These are phyloP conservation scores for Apiotrichum sp. DNA, from an alignment of 1,284 basidiomycete genomes.

Conservation along the genomic window DNA sequence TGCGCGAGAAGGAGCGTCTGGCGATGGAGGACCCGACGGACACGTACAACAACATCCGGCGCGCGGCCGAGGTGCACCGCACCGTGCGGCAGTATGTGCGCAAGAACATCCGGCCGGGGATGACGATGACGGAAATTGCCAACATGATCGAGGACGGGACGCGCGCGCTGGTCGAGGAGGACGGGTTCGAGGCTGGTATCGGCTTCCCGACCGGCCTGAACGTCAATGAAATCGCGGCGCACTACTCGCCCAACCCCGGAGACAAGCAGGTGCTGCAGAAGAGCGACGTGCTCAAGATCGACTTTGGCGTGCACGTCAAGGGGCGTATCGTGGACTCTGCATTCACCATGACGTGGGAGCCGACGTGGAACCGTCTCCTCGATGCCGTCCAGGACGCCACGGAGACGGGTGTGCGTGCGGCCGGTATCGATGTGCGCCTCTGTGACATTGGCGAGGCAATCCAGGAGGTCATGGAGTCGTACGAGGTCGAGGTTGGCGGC, in stretches of 20 bases:
- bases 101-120: conserved; percentile 81
- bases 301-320: conserved; percentile 94
- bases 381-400: conserved; percentile 93
- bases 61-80: conserved; percentile 92
- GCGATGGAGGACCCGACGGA: conserved; percentile 69
- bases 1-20: conserved; percentile 71
- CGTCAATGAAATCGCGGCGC: conserved; percentile 91
- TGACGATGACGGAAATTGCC: conserved; percentile 91
- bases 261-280: conserved; percentile 78
- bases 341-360: conserved; percentile 86
- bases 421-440: conserved; percentile 91
- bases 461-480: conserved; percentile 98
- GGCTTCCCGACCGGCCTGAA: conserved; percentile 97
- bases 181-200: conserved; percentile 70
- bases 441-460: conserved; percentile 89
- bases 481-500: conserved; percentile 87
- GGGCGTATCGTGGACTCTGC: conserved; percentile 93
- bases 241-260: conserved; percentile 94
- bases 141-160: conserved; percentile 89
- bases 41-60: conserved; percentile 83
- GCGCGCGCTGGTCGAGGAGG: conserved; percentile 82
- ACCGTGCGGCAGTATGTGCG: conserved; percentile 79
- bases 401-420: conserved; percentile 80
- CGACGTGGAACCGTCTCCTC: conserved; percentile 80
- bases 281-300: conserved; percentile 90